Percentiles rank a stretch among this genome's conserved stretches.
Conservation (phyloP, 768 basidiomycete genomes). For the Lepiota brunneoincarnata region DNA sequence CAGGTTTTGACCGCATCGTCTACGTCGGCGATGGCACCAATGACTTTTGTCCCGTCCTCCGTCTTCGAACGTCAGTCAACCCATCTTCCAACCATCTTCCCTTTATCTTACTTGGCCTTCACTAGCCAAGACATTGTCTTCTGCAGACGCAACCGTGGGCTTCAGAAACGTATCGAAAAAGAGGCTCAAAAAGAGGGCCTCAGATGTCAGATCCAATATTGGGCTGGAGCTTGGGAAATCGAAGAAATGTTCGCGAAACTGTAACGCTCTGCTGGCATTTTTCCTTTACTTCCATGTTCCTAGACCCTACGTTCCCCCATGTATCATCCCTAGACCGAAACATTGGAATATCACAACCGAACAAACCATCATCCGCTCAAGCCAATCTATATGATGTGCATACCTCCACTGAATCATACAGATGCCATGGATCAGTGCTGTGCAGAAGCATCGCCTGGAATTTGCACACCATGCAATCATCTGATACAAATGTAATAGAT, state of each 20-base stretch:
- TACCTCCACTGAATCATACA: too few relatives aligned
- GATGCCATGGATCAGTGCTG: too few relatives aligned
- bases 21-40: conserved; percentile 96
- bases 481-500: too few relatives aligned
- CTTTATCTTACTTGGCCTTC: background rate
- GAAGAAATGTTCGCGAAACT: conserved; percentile 72
- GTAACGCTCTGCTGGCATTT: conserved; percentile 16
- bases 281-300: too few relatives aligned
- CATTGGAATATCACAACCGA: too few relatives aligned
- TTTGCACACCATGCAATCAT: too few relatives aligned
- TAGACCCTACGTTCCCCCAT: too few relatives aligned
- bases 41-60: conserved; percentile 91
- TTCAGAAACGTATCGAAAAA: conserved; percentile 73
- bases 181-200: conserved; percentile 69
- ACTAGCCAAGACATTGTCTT: conserved; percentile 81
- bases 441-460: too few relatives aligned
- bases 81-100: background rate
- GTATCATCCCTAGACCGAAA: too few relatives aligned
- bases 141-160: conserved; percentile 74
- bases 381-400: too few relatives aligned
- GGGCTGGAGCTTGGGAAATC: conserved; percentile 96
- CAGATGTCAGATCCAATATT: conserved; percentile 72
- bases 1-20: conserved; percentile 70
- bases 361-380: too few relatives aligned
- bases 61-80: conserved; percentile 62